Base-by-base conservation (phyloP, 2,329 filamentous ascomycete species). In the Ascochyta pisi region DNA sequence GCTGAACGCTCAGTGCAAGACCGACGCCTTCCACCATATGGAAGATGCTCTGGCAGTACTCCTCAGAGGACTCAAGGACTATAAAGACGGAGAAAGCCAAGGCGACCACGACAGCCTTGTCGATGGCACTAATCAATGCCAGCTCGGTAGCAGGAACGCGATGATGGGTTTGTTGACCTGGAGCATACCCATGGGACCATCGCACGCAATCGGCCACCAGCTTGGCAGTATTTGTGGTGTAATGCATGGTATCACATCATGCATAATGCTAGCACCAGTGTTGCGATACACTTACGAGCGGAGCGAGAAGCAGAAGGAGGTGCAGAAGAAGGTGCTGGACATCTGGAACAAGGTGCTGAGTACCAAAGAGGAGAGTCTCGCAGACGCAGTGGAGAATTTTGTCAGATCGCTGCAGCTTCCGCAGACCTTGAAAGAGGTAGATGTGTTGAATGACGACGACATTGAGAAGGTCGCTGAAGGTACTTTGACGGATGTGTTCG, bases 181-280 rank as follows among this genome's bases (percentile, higher is more conserved):
- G 50, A 56, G 38, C 24, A 46, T 67, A 23, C 61, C 62, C 6
- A 62, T 65, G 58, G 65, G 66, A 3, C 50, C 64, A 13, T 65
- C 61, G 10, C 65, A 67, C 37, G 63, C 64, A 2, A 68, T 67
- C 33, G 65, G 63, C 22, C 65, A 64, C 39, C 63, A 66, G 47
- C 53, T 67, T 3, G 63, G 63, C 7, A 67, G 66, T 22, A 40
- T 54, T 12, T 61, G 58, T 40, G 60, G 57, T 15, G 58, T 68
- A 16, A 60, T 65, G 61, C 66, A 68, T 52, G 66, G 66, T 10
- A 47, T 66, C 7, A 66, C 66, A 13, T 60, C 60, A 2, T 67
- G 66, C 26, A 59, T 68, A 22, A 61, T 68, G 54, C 46, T 68
- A 13, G 56, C 63, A 6, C 60, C 63, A 23, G 63, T 65, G 3